These are phyloP conservation scores for Nitzschia sp. DNA, from an alignment of 108 stramenopile genomes.

Conservation along the genomic window DNA sequence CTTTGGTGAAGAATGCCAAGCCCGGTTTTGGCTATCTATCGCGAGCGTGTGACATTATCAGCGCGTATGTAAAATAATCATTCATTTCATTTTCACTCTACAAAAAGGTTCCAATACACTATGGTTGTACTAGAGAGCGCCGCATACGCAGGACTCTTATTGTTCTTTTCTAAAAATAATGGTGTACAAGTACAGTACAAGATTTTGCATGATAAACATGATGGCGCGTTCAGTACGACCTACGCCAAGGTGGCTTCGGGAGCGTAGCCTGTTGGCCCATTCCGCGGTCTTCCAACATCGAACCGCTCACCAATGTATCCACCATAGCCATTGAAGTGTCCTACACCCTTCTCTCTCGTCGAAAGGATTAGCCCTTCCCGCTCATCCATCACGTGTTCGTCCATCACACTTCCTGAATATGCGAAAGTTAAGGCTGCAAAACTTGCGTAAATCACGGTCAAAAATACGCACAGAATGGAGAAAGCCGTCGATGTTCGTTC, in stretches of 20 bases:
- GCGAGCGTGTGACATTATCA: constrained; percentile 54
- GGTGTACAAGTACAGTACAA: neutral
- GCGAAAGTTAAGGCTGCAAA: constrained; percentile 71
- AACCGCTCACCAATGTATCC: constrained; percentile 55
- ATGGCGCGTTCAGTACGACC: no score
- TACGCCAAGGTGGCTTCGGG: constrained; percentile 21
- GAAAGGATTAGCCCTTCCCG: constrained; percentile 42
- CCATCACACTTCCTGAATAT: constrained; percentile 48
- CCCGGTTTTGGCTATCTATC: constrained; percentile 76
- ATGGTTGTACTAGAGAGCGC: no score
- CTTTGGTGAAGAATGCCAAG: constrained; percentile 54
- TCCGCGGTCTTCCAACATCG: constrained; percentile 34
- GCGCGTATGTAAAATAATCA: constrained; percentile 27
- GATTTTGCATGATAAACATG: no score
- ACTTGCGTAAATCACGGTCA: constrained; percentile 76
- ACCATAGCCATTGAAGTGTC: constrained; percentile 32
- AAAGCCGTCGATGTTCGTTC: constrained; percentile 70
- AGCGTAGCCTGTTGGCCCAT: constrained; percentile 19
- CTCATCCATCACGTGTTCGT: constrained; percentile 71
- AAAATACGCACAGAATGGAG: constrained; percentile 76
- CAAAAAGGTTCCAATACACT: no score
- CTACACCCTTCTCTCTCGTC: constrained; percentile 9
- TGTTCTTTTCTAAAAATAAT: no score
- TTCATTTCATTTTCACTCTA: neutral
- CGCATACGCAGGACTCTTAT: neutral